Base-by-base conservation (phyloP, 2,329 filamentous ascomycete species). In the Lithohypha guttulata region DNA sequence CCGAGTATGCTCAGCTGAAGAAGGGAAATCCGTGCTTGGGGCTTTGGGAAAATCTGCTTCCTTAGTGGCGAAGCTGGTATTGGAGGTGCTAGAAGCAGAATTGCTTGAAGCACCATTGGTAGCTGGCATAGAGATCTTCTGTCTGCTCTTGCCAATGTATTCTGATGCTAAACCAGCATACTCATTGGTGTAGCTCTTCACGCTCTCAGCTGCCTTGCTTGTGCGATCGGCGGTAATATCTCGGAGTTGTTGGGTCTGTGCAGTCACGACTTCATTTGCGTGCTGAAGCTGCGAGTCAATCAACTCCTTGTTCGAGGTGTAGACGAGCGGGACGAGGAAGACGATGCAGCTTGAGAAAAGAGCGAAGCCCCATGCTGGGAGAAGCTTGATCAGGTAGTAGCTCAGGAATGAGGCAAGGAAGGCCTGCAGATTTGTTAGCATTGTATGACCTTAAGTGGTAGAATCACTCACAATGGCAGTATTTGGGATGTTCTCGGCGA, bases 371-470 rank as follows among this genome's bases (percentile, higher is more conserved):
- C 76, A 80, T 50, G 76, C 61, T n/a, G 76, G 76, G 47, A 77
- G 62, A 53, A 77, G 66, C 59, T 76, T 77, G 63, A 79, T 74
- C 51, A 79, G 64, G 66, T 70, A 77, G 65, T 79, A 80, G 48
- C 70, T 68, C 46, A 69, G 54, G 55, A 79, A 65, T 23, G 75
- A 64, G 20, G 74, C 64, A 45, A 66, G 53, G 63, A 79, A 79
- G 36, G 72, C 71, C 74, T 78, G 46, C 5, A 4, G 11, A 13
- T 13, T 15, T 20, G 31, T 44, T 39, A 45, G 40, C n/a, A 30
- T 13, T 22, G 17, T 8, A 3, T 23, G 10, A 1, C 23, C 10
- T 17, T 26, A n/a, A 4, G 4, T n/a, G 8, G 4, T 22, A 26
- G 25, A 15, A n/a, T 2, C 30, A 60, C 73, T 57, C 68, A 78